phyloP scores from a whole-genome alignment of 305 asterid species.

The Nicotiana rustica region DNA sequence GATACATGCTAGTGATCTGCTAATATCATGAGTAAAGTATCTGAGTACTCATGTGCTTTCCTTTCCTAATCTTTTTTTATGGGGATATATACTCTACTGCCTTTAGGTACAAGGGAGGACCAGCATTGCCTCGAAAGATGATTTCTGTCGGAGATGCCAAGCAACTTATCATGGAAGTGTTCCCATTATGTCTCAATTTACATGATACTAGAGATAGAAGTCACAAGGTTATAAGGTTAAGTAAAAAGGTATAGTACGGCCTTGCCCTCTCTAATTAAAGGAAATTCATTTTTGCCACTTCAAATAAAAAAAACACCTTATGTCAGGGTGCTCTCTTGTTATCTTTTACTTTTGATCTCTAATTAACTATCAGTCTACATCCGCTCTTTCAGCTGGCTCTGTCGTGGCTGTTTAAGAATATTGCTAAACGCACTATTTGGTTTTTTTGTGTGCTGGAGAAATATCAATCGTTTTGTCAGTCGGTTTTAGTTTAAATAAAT shows the following conservation, averaged over 20 bases:
- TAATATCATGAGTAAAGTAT: slow-evolving; percentile 5
- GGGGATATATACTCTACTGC: slow-evolving; percentile 24
- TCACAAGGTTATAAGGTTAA: slow-evolving; percentile 62
- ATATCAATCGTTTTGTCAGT: not conserved
- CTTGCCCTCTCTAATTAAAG: not conserved
- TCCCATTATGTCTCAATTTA: slow-evolving; percentile 75
- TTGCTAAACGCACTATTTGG: not conserved
- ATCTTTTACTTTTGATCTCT: not conserved
- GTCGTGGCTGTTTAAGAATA: slow-evolving; percentile 19
- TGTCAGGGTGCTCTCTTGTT: not conserved
- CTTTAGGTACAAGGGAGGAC: slow-evolving; percentile 94
- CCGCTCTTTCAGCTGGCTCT: not conserved
- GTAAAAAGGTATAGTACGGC: slow-evolving; percentile 65
- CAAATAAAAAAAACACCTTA: not conserved
- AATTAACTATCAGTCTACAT: not conserved
- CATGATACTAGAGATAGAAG: slow-evolving; percentile 74
- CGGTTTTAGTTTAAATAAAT: not conserved
- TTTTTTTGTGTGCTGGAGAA: not conserved
- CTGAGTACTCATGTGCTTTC: slow-evolving; percentile 24
- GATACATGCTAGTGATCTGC: slow-evolving; percentile 20
- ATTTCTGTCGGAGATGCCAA: slow-evolving; percentile 79
- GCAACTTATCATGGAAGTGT: slow-evolving; percentile 79
- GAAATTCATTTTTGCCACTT: not conserved
- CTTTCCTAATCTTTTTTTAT: slow-evolving; percentile 34
- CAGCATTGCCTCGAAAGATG: slow-evolving; percentile 78